Base-by-base conservation (phyloP, 1,139 yeast genomes). In the Trichomonascaceae sp. region DNA sequence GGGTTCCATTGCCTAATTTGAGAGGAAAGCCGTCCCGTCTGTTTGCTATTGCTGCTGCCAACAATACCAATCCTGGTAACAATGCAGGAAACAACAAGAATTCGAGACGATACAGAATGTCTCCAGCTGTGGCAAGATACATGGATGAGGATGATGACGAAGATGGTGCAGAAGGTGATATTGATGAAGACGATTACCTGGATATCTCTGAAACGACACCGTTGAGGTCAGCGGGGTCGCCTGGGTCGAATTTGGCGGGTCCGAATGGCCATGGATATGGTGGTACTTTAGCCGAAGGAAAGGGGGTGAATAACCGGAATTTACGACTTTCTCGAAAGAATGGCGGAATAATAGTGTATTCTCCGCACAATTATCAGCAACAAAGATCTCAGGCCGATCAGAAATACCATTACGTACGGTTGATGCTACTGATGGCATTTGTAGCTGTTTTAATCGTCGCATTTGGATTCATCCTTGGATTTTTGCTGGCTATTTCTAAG, bases 401-500 rank as follows among this genome's bases (percentile, higher is more conserved):
- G 47, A 59, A 61, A 43, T 59, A 61, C 47, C 63, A 59, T 49
- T 64, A 61, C 19, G 55, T 68, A 24, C 63, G 71, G 13, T 54
- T 66, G 22, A 56, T 64, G 47, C 58, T 71, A 13, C 69, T 70
- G 69, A 51, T 62, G 36, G 56, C 62, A 20, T 53, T 69, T 15
- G 56, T 63, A 9, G 58, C 66, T 4, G 54, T 67, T 36, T 51
- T 64, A 44, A 57, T 71, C 18, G 59, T 71, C 41, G 63, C 62
- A 6, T 56, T 85, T 38, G 96, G 96, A 1, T 90, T 89, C 65
- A 73, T 85, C 6, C 76, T 86, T 66, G 98, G 97, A 0, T 88
- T 91, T 66, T 73, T 89, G 4, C 74, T 91, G 54, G 97, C 97
- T 0, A 85, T 96, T 1, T 84, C 91, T 18, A 90, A 89, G 64